phyloP scores from a whole-genome alignment of 192 early-diverging fungal genomes.

The Gaertneriomyces sp. region DNA sequence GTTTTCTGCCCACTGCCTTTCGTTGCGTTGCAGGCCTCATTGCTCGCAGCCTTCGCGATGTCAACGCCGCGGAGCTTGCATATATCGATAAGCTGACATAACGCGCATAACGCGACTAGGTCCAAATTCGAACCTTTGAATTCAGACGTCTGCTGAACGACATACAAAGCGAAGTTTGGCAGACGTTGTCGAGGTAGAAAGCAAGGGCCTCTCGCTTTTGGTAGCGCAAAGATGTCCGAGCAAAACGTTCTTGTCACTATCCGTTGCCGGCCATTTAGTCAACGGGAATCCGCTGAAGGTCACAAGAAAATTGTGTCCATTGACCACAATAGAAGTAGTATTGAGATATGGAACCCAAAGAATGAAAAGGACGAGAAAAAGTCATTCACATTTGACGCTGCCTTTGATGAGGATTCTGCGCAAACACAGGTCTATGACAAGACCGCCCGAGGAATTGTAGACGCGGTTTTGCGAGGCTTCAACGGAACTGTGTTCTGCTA shows the following conservation, averaged over 20 bases:
- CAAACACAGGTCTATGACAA: constrained; percentile 60
- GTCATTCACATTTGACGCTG: constrained; percentile 59
- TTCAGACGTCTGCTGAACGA: too few relatives aligned
- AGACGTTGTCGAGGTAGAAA: too few relatives aligned
- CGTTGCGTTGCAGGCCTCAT: too few relatives aligned
- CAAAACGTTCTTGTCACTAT: constrained; percentile 39
- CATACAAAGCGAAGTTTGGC: too few relatives aligned
- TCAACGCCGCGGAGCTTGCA: too few relatives aligned
- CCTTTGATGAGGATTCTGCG: constrained; percentile 52
- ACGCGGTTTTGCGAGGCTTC: constrained; percentile 56
- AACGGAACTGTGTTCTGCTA: constrained; percentile 66
- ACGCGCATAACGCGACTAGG: too few relatives aligned
- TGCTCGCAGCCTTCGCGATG: too few relatives aligned
- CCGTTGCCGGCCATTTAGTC: constrained; percentile 58
- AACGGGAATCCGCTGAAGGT: constrained; percentile 49
- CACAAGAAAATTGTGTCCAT: constrained; percentile 48
- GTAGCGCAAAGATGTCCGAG: too few relatives aligned
- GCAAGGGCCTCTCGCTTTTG: too few relatives aligned
- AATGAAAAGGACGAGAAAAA: constrained; percentile 41
- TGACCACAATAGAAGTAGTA: constrained; percentile 32
- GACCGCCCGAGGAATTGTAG: constrained; percentile 57
- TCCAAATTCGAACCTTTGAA: too few relatives aligned
- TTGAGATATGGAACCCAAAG: constrained; percentile 49
- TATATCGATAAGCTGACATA: too few relatives aligned
- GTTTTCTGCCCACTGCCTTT: too few relatives aligned